phyloP scores from a whole-genome alignment of 768 basidiomycete genomes.

The Termitomyces sp. region DNA sequence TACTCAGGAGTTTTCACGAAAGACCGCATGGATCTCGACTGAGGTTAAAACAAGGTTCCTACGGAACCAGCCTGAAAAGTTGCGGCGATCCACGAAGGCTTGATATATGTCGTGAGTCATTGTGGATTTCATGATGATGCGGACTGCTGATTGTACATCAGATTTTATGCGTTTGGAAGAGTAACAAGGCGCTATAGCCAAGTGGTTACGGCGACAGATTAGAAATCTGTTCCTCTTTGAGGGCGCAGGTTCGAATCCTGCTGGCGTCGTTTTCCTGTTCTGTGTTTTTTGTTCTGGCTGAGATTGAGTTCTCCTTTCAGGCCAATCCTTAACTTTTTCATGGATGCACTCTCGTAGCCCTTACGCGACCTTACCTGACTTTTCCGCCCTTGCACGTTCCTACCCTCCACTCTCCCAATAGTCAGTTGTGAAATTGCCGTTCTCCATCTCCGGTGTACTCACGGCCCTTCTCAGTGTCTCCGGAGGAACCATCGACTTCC shows the following conservation, averaged over 20 bases:
- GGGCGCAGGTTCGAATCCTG: constrained; percentile 51
- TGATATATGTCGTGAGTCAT: no score
- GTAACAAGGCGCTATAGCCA: constrained; percentile 71
- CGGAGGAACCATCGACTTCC: constrained; percentile 62
- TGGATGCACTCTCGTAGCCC: constrained; percentile 38
- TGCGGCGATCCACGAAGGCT: no score
- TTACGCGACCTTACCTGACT: constrained; percentile 44
- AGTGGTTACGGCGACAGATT: constrained; percentile 77
- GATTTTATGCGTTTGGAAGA: no score
- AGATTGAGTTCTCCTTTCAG: neutral
- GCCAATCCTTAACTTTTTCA: no score
- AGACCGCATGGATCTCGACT: no score
- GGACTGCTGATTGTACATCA: no score
- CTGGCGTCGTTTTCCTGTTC: constrained; percentile 31
- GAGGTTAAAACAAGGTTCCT: no score
- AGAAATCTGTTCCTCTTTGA: constrained; percentile 47
- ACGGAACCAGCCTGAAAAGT: no score
- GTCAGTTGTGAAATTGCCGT: constrained; percentile 1
- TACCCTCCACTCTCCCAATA: constrained; percentile 37
- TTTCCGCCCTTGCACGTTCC: constrained; percentile 44
- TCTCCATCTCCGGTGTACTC: neutral
- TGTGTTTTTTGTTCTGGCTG: neutral
- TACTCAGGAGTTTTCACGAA: no score
- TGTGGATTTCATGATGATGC: no score
- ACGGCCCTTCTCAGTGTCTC: constrained; percentile 4